Evolutionary conservation across 768 basidiomycete genomes (phyloP), one percentile per base, ranked within the genome.

Genomic region (Ramaria sp.): DNA sequence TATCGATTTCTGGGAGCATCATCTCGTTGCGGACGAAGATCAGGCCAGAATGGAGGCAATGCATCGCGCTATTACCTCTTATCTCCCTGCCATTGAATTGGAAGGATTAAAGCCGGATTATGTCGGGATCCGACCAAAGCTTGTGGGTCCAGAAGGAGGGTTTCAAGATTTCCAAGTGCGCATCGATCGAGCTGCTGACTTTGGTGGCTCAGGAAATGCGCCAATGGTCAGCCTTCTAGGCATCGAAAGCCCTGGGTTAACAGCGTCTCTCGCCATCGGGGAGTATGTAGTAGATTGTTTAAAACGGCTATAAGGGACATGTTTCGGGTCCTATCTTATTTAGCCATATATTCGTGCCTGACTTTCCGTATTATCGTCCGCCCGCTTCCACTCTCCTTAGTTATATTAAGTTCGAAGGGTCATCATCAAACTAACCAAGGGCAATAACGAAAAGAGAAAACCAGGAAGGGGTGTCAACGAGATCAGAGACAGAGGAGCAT

Each of bases 201-300:
- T 63, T 57, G 49, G 48, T 62, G 60, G 36, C 60, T 53, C 43
- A 69, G 70, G 58, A 10, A 47, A 53, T 48, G 52, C 55, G 24
- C 70, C 73, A 1, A 83, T 98, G 82, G 75, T 97, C 60, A 92
- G 82, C 64, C 69, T 96, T 57, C 65, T 92, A 64, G 92, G 93
- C 0, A 92, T 98, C 58, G 92, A 96, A 65, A 89, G 85, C 58
- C 95, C 95, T 0, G 95, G 95, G 0, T 68, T 98, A 64, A 98
- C 95, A 3, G 78, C 86, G 9, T 79, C 79, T 61, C 76, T 98
- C 60, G 92, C 88, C 3, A 85, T 95, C 34, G 95, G 87, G 1
- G 88, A 95, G 68, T 68, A 76, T 63, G 83, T 96, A 0, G 84
- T 83, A 7, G 78, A 83, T 45, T 13, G 18, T n/a, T 48, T 55